Conservation (phyloP, 2,329 filamentous ascomycete genomes). For the Fusarium drepaniforme region DNA sequence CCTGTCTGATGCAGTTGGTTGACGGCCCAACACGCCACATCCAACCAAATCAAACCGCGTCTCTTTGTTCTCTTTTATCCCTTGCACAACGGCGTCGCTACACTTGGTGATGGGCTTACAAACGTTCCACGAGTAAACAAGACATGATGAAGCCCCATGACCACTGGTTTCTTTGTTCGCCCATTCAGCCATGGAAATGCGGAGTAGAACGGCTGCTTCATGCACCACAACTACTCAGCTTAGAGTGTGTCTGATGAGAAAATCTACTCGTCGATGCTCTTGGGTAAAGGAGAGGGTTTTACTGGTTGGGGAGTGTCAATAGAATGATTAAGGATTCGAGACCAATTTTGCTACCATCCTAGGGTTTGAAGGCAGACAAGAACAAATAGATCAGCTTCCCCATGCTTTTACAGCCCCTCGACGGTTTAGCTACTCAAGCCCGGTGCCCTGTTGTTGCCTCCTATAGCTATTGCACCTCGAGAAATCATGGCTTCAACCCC, state of each 20-base stretch:
- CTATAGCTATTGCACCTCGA: background rate
- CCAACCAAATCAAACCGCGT: background rate
- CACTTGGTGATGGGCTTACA: background rate
- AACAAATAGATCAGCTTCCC: background rate
- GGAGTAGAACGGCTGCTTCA: background rate
- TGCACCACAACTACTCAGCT: background rate
- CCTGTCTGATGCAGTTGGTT: background rate
- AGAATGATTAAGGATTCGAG: too few relatives aligned
- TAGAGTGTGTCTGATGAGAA: background rate
- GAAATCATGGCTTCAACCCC: constrained; percentile 13
- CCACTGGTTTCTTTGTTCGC: constrained; percentile 18
- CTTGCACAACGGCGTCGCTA: background rate
- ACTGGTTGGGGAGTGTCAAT: background rate
- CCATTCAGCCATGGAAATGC: background rate
- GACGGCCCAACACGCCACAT: background rate
- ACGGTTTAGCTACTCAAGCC: background rate
- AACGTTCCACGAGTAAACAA: background rate
- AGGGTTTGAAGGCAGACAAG: background rate
- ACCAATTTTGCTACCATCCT: background rate
- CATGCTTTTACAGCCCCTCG: background rate
- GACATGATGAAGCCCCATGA: background rate
- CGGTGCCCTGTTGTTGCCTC: background rate
- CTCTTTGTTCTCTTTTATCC: constrained; percentile 17
- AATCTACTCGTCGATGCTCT: background rate
- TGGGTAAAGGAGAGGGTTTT: background rate